phyloP scores from a whole-genome alignment of 2,329 filamentous ascomycete genomes.

The Leptographium radiaticola region DNA sequence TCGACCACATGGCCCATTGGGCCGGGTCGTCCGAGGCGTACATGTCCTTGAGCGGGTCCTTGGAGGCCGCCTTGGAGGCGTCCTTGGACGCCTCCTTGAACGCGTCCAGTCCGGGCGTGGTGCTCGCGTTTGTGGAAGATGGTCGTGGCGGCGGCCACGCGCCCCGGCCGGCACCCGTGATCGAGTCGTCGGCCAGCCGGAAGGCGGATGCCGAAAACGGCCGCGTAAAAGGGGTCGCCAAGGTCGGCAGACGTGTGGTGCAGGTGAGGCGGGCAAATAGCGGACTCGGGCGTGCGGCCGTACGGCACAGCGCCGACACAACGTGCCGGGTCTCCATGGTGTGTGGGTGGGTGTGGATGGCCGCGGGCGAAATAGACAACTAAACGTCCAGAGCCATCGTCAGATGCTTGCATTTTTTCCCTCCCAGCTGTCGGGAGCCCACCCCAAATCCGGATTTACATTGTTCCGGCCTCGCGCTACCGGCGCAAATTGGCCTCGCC shows the following conservation, averaged over 20 bases:
- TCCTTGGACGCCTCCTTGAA: background rate
- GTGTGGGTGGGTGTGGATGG: too few relatives aligned
- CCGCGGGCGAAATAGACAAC: too few relatives aligned
- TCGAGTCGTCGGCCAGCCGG: too few relatives aligned
- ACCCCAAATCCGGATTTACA: conserved; percentile 5
- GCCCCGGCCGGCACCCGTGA: background rate
- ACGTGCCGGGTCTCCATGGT: background rate
- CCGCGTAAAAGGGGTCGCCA: background rate
- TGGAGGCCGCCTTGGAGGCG: background rate
- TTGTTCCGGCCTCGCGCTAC: conserved; percentile 6
- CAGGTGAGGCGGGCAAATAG: background rate
- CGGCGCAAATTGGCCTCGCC: background rate
- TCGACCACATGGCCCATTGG: conserved; percentile 10
- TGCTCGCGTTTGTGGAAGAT: too few relatives aligned
- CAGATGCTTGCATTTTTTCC: background rate
- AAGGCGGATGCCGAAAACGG: background rate
- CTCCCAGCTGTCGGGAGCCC: background rate
- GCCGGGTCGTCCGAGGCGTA: conserved; percentile 10
- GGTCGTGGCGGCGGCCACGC: background rate
- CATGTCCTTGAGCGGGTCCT: conserved; percentile 4
- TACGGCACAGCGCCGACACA: background rate
- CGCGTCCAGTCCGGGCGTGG: background rate
- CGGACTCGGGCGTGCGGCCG: background rate
- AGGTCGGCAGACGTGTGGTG: too few relatives aligned
- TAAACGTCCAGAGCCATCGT: too few relatives aligned